phyloP scores from a whole-genome alignment of 176 grass and related monocot species.

The Ananas comosus region DNA sequence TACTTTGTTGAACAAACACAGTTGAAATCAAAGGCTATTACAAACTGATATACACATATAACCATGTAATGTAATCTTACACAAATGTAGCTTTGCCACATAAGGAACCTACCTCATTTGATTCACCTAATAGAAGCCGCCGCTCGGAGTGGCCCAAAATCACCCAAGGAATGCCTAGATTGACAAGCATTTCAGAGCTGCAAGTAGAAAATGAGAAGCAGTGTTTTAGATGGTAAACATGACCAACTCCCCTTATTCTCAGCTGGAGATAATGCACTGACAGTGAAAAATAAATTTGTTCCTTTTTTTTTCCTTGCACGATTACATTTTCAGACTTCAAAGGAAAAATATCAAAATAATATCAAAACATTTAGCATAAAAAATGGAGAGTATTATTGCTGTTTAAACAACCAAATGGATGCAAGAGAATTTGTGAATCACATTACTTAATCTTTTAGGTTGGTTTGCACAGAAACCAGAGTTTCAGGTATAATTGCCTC shows the following conservation, averaged over 20 bases:
- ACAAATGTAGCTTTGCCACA: neutral
- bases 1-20: neutral
- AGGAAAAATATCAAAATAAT: too few species aligned
- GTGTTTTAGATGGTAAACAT: neutral
- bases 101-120: constrained; percentile 43
- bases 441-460: too few species aligned
- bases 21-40: neutral
- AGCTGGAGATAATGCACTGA: neutral
- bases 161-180: constrained; percentile 72
- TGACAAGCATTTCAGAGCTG: constrained; percentile 71
- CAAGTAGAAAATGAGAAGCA: constrained; percentile 10
- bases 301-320: too few species aligned
- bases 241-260: neutral
- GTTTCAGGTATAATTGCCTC: too few species aligned
- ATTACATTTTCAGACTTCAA: too few species aligned
- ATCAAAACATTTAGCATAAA: too few species aligned
- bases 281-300: too few species aligned
- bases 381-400: too few species aligned
- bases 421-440: too few species aligned
- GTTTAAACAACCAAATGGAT: too few species aligned
- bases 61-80: neutral
- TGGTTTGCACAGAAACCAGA: too few species aligned
- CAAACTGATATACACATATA: neutral
- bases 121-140: constrained; percentile 62
- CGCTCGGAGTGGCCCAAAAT: constrained; percentile 91